Evolutionary conservation across 805 yeast genomes (phyloP).

Genomic region (Yarrowia sp.): DNA sequence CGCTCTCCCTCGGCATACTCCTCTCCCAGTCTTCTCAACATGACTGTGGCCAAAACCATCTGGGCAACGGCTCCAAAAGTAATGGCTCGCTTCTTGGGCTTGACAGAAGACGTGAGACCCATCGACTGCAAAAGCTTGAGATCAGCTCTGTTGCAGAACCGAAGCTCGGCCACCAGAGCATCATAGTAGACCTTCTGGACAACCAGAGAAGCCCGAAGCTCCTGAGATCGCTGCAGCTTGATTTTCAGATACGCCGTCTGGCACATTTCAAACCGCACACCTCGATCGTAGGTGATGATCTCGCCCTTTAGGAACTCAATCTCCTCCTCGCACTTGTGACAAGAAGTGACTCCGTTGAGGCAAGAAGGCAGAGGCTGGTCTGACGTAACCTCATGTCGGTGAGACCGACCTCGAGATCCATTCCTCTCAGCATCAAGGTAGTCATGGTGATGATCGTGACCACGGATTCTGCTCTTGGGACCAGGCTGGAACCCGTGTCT

Average conservation of each 20-base stretch:
- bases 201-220: neutral
- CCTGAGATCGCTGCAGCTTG: slow-evolving; percentile 24
- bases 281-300: slow-evolving; percentile 16
- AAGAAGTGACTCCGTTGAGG: neutral
- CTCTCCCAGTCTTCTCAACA: slow-evolving; percentile 6
- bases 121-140: slow-evolving; percentile 27
- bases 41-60: slow-evolving; percentile 12
- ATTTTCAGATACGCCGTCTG: slow-evolving; percentile 16
- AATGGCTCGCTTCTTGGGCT: slow-evolving; percentile 2
- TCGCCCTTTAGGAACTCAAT: slow-evolving; percentile 34
- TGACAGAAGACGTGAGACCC: slow-evolving; percentile 21
- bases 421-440: slow-evolving; percentile 15
- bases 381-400: neutral
- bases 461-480: neutral
- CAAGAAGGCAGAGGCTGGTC: neutral
- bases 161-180: slow-evolving; percentile 25
- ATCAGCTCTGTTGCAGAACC: slow-evolving; percentile 32
- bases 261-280: slow-evolving; percentile 24
- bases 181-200: slow-evolving; percentile 35
- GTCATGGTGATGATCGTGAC: neutral
- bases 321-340: slow-evolving; percentile 11
- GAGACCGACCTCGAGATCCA: neutral
- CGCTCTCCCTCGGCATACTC: slow-evolving; percentile 17
- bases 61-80: slow-evolving; percentile 34
- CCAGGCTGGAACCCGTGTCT: slow-evolving; percentile 27